Evolutionary conservation across 176 grass and related monocot species (phyloP), one percentile per base, ranked within the genome.

Genomic region (Oryza rufipogon): DNA sequence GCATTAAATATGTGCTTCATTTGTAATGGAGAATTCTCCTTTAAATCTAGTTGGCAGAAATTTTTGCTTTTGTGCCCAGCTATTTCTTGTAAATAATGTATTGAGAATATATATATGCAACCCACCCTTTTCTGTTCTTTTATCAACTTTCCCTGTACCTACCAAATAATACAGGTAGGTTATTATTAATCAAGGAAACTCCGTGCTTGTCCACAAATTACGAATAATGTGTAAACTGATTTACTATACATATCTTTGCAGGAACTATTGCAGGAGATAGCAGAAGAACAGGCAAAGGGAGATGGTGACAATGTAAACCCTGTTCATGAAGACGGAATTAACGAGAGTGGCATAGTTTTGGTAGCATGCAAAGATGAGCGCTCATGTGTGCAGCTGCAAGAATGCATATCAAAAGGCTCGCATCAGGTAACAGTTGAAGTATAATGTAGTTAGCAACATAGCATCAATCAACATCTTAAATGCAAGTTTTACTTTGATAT

Each of bases 281-380:
- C 90, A 85, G 91, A 91, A 90, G 91, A 98, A 85, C 85, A 84
- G 76, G 88, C 23, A n/a, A 93, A 90, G 54, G 83, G 76, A 52
- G 72, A 64, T 76, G 42, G 45, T 36, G 81, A 80, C 44, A 85
- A 70, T n/a, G 78, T 60, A 76, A 68, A 86, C 66, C 61, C 52
- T 49, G 46, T 81, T 39, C 17, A 36, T 76, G 76, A 86, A 74
- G 85, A 87, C 64, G 75, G 42, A 84, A 77, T 48, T 74, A 68
- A 86, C 73, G 61, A 77, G 51, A 92, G 48, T 66, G 85, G 90
- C 77, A 90, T 85, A 82, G 87, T 98, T 84, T 82, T 95, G 75
- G 89, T 98, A 77, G 88, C 91, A 84, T 98, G 96, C 83, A 98
- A 98, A 91, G 92, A 98, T 82, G 96, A 98, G 63, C 58, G 85